Base-by-base conservation (phyloP, 768 basidiomycete species). In the Podaxis pistillaris region DNA sequence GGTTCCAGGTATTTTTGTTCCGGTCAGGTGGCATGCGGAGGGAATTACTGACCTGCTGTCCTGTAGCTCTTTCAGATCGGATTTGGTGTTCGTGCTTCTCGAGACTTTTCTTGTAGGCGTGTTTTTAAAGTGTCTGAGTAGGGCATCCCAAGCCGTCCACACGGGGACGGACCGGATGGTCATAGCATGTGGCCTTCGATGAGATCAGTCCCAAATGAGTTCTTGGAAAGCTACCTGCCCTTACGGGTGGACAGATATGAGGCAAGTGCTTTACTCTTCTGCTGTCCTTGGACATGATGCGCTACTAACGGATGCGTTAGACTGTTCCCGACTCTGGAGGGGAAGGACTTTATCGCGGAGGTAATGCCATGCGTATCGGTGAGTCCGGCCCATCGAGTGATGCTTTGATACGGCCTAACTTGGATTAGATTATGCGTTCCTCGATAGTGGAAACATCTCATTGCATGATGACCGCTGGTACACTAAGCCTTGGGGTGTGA, bases 401-500 rank as follows among this genome's bases (percentile, higher is more conserved):
- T 58, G 17, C 38, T 37, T n/a, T 52, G 28, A 5, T 41, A 28
- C 37, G n/a, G n/a, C 40, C 30, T 46, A 17, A 47, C 11, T 19
- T 41, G 15, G 1, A n/a, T 22, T 19, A 71, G 71, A 73, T 54
- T 73, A 73, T 56, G 60, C 59, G 33, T 73, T 73, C 64, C 63
- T 73, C n/a, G 69, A 69, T 49, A 57, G 59, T 26, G 73, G 73
- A 5, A 69, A 68, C 30, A 67, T 74, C 37, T 73, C 73, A 49
- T 41, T 74, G 3, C 73, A 74, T 63, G 73, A 74, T 56, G 73
- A 74, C 41, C 69, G 73, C 4, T 74, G 73, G 71, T 67, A 71
- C 47, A 74, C 73, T 9, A 73, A 72, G 58, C 73, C 73, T n/a
- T 74, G 73, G 73, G 73, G 73, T 44, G 73, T 74, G n/a, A 70